Conservation (phyloP, 225 moss, liverwort and hornwort genomes). For the Pseudisothecium myosuroides region DNA sequence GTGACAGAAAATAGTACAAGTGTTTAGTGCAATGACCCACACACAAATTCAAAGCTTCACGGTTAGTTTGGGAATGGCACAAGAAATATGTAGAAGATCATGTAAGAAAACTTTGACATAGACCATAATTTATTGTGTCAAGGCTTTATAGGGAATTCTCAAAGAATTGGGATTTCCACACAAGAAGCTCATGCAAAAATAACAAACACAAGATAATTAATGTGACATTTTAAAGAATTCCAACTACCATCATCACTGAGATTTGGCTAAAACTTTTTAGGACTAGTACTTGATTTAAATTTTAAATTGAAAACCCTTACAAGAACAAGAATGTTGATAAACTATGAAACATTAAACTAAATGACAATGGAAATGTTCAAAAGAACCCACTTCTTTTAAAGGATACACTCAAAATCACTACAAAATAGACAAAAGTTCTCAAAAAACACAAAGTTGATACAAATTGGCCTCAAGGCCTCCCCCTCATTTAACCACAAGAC, state of each 20-base stretch:
- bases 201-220: neutral
- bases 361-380: no score
- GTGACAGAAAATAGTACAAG: no score
- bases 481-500: fast-evolving
- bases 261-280: no score
- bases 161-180: neutral
- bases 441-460: no score
- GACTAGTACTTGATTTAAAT: no score
- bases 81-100: neutral
- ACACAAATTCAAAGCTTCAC: neutral
- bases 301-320: no score
- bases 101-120: neutral
- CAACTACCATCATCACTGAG: fast-evolving
- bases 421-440: no score
- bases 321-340: neutral
- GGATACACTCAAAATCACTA: no score
- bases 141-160: neutral
- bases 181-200: neutral
- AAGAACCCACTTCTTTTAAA: no score
- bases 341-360: no score
- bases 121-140: neutral
- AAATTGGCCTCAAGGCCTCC: no score
- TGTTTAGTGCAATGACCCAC: no score
- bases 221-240: neutral
- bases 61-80: neutral